Evolutionary conservation across 805 yeast species (phyloP), one percentile per base, ranked within the genome.

Genomic region (Danielia reshetovae): DNA sequence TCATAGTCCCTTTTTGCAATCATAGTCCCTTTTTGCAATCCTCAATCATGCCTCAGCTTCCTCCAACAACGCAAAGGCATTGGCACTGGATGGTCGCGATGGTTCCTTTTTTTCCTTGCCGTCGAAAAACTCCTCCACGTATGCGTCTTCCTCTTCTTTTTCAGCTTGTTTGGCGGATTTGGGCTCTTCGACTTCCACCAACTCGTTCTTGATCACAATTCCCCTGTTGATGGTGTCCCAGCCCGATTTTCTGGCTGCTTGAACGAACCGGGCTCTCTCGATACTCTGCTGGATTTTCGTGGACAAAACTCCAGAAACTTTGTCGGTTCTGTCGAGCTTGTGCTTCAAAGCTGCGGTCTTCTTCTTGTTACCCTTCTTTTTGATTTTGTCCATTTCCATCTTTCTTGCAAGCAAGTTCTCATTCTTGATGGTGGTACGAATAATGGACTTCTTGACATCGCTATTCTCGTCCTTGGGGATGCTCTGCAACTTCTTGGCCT

Each of bases 141-240:
- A 60, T 15, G 47, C 61, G 35, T 64, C 71, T 38, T 64, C 70
- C 32, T 55, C 68, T 24, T 51, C 56, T 32, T 45, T 55, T 25
- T 63, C 63, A 3, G 46, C 32, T n/a, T 60, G 51, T 19, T 43
- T 54, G 7, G 57, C 45, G 27, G 18, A 32, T 10, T 22, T 18
- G 9, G 19, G 22, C 9, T 11, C 10, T 8, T 26, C 29, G 9
- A 26, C 34, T 8, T 30, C 44, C 7, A 27, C 36, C 30, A 34
- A 27, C 25, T 36, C 38, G 30, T 44, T 45, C 27, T 39, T 45
- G 18, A 57, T 55, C 36, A 54, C 68, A 8, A 78, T 70, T 19
- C 57, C 55, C 38, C 72, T 64, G 52, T 81, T 83, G 35, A 81
- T 79, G 28, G 68, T 62, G 32, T 81, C 88, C 93, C 90, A 83